phyloP scores from a whole-genome alignment of 2,329 filamentous ascomycete species.

The Orbilia blumenaviensis region DNA sequence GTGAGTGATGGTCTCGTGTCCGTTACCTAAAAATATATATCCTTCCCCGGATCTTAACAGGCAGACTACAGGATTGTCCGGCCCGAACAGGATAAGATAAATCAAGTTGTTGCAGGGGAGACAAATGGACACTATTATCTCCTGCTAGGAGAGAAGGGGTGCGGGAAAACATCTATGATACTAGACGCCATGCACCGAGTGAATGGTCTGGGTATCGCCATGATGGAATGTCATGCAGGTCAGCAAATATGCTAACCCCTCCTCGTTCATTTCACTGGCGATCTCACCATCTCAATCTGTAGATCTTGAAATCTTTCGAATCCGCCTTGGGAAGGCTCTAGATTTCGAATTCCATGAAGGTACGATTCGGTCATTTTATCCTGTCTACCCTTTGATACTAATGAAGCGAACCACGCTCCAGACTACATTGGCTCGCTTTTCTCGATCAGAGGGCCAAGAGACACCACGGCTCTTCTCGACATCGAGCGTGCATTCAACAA shows the following conservation, averaged over 20 bases:
- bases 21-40: neutral
- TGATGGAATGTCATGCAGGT: conserved; percentile 90
- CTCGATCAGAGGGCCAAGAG: conserved; percentile 88
- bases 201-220: conserved; percentile 85
- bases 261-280: neutral
- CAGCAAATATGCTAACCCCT: neutral
- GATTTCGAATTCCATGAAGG: conserved; percentile 79
- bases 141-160: conserved; percentile 72
- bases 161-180: conserved; percentile 95
- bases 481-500: conserved; percentile 98
- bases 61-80: conserved; percentile 75
- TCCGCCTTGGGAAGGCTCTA: conserved; percentile 88
- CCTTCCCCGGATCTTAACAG: neutral
- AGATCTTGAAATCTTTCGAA: conserved; percentile 92
- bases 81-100: conserved; percentile 81
- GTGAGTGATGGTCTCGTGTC: conserved; percentile 58
- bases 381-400: conserved; percentile 60
- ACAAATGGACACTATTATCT: conserved; percentile 86
- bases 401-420: conserved; percentile 48
- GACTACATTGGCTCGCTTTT: conserved; percentile 98
- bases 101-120: conserved; percentile 80
- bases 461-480: conserved; percentile 89
- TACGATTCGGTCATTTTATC: neutral
- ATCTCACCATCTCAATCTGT: neutral
- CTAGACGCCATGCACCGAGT: conserved; percentile 94